Evolutionary conservation across 768 basidiomycete species (phyloP).

Genomic region (Leucocoprinus sp.): DNA sequence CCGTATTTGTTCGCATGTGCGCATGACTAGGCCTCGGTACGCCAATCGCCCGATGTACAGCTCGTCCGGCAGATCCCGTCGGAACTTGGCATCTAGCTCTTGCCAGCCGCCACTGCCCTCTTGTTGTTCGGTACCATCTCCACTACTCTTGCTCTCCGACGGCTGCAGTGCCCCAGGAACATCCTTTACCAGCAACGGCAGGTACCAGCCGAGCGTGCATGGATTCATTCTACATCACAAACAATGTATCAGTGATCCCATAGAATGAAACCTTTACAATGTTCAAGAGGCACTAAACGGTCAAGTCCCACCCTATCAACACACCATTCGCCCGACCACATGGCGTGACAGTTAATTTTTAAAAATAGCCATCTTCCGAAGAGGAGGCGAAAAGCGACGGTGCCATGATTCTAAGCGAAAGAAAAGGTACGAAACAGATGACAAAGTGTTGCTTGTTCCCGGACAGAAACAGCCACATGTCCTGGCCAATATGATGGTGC

Average conservation of each 20-base stretch:
- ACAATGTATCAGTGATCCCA: constrained; percentile 9
- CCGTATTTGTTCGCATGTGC: constrained; percentile 54
- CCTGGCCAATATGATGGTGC: too few relatives aligned
- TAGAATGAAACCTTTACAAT: background rate
- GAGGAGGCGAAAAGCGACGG: background rate
- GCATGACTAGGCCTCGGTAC: constrained; percentile 86
- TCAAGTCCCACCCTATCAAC: constrained; percentile 12
- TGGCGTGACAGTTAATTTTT: constrained; percentile 6
- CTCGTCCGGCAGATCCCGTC: constrained; percentile 83
- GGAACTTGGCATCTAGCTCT: constrained; percentile 77
- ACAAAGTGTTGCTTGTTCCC: too few relatives aligned
- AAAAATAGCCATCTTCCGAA: constrained; percentile 11
- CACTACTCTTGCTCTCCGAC: constrained; percentile 27
- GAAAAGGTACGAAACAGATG: background rate
- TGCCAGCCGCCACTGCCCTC: constrained; percentile 43
- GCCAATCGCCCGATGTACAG: constrained; percentile 80
- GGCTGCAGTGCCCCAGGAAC: constrained; percentile 61
- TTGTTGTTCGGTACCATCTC: background rate
- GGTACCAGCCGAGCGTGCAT: constrained; percentile 92
- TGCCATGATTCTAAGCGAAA: background rate
- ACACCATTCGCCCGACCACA: constrained; percentile 6
- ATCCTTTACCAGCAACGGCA: constrained; percentile 73
- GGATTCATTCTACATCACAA: constrained; percentile 72
- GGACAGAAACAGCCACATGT: constrained; percentile 5
- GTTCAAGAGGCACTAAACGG: constrained; percentile 1